Percentiles rank a stretch among this genome's conserved stretches.
These are phyloP conservation scores for Alternaria angustiovoidea DNA, from an alignment of 2,329 filamentous ascomycete species.

Conservation along the genomic window DNA sequence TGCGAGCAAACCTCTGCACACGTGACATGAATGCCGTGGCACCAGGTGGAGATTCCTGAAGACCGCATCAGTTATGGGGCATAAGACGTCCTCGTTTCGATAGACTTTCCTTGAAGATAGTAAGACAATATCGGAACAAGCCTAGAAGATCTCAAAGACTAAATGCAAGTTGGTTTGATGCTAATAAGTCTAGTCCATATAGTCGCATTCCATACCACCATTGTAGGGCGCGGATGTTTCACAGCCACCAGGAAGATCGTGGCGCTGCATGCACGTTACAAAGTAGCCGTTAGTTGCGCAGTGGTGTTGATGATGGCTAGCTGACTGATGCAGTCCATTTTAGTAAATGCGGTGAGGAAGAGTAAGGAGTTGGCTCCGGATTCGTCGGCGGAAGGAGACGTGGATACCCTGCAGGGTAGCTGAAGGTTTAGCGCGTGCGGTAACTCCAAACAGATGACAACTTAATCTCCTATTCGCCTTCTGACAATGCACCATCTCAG, in stretches of 20 bases:
- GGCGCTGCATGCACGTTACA: background rate
- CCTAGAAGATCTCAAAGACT: background rate
- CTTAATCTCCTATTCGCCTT: background rate
- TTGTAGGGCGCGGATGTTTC: background rate
- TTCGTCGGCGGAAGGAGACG: background rate
- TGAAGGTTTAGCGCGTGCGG: constrained; percentile 8
- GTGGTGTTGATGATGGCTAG: background rate
- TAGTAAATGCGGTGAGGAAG: background rate
- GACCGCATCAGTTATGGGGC: background rate
- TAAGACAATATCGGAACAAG: background rate
- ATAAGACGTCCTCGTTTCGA: background rate
- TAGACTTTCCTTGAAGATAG: background rate
- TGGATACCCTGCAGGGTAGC: background rate
- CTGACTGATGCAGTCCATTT: background rate
- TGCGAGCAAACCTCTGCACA: background rate
- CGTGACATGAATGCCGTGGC: background rate
- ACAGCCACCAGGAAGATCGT: background rate
- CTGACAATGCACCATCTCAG: background rate
- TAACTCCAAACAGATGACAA: background rate
- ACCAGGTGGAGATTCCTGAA: background rate
- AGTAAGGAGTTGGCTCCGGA: background rate
- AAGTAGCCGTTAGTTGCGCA: background rate
- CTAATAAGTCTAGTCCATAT: background rate
- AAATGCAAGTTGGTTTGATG: background rate
- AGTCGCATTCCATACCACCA: background rate